Evolutionary conservation across 148 eudicot species (phyloP), one percentile per base, ranked within the genome.

Genomic region (Silene conica): DNA sequence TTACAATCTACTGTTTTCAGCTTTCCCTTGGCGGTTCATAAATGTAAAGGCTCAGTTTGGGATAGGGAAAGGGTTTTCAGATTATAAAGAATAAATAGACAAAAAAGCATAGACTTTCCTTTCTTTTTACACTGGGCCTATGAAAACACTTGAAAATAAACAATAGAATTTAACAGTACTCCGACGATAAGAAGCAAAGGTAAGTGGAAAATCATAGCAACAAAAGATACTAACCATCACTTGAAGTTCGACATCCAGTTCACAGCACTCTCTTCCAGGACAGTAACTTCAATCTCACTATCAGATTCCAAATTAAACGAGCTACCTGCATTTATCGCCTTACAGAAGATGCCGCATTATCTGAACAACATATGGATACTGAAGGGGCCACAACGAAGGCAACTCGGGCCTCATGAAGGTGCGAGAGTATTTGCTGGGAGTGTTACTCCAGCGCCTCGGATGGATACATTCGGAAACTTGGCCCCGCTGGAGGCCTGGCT

Each of bases 371-470:
- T 77, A 67, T 54, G 64, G 15, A 66, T 41, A n/a, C 21, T 48
- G 41, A 13, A 63, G 31, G 5, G 64, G 59, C 6, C 31, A 61
- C 34, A 12, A 25, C 23, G 34, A 70, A 10, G 21, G 34, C 19
- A 72, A 10, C 14, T 54, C 20, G 67, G 6, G 12, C 6, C 26
- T 75, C 75, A 74, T 12, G 83, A 76, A 21, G 92, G 90, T 59
- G 88, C 90, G 21, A 86, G 90, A 19, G 81, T 82, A 69, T 84
- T 88, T 11, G 83, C 68, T 41, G 88, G 89, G 10, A 85, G 63
- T 63, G 71, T 85, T 59, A 75, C 19, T 8, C 82, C 82, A 19
- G 63, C 76, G 34, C 79, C 82, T 72, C 69, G 86, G 23, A 90
- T 79, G 0, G 96, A 90, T 63, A 85, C 67, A 59, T 79, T 85